Base-by-base conservation (phyloP, 306 rosid species). In the Cicer bijugum region DNA sequence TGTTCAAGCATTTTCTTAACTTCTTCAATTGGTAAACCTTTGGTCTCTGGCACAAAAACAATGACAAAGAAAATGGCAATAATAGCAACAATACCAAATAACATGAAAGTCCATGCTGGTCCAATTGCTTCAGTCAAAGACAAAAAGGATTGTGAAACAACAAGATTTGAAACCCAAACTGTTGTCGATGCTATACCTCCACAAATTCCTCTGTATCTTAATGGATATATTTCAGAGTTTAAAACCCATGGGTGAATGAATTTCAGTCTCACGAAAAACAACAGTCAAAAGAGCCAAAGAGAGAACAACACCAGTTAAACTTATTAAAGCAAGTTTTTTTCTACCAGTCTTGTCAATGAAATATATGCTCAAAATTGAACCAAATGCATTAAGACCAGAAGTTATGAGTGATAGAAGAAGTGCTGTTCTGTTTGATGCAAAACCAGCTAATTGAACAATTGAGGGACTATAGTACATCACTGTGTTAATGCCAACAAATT, bases 141-240 rank as follows among this genome's bases (percentile, higher is more conserved):
- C 9, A 89, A 42, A 47, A 89, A 89, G 14, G 94, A 83, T 42
- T 89, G 88, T 0, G 91, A 84, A 64, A 87, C 90, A 78, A 87
- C 65, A 11, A 89, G 86, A 51, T 89, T 87, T 40, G 91, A 84
- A 50, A 79, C 68, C 92, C 90, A 85, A 47, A 85, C 85, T 0
- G 87, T 75, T 5, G 92, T 87, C 4, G 92, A 88, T 12, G 96
- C 96, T 23, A 87, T 86, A 64, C 96, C 96, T 17, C 89, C 92
- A 40, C 92, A 87, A 12, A 85, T 10, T 12, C 90, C 92, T 64
- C 92, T 75, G 1, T 75, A 87, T 45, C 96, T 65, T 14, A 87
- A 23, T 0, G 96, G 96, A 46, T 89, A 89, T 6, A 89, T 89
- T 80, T 89, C 92, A 14, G 96, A 87, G 67, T 89, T 89, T 6